Evolutionary conservation across 768 basidiomycete genomes (phyloP).

Genomic region (Boletus coccyginus): DNA sequence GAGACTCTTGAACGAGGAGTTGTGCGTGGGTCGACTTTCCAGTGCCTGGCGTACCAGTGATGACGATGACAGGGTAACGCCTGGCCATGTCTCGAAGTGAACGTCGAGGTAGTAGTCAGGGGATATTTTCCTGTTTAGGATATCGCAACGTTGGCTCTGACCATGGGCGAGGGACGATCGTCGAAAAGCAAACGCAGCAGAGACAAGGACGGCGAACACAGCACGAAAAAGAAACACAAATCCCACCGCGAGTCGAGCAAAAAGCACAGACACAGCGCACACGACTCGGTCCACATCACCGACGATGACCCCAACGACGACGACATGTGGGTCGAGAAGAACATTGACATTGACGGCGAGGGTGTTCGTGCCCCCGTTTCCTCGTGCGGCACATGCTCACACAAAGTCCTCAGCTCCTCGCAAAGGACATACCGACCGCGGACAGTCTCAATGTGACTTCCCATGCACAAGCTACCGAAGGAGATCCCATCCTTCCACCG

Average conservation of each 20-base stretch:
- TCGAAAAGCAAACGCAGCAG: constrained; percentile 27
- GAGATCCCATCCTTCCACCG: constrained; percentile 48
- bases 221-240: constrained; percentile 55
- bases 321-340: constrained; percentile 87
- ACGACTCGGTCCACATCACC: constrained; percentile 39
- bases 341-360: constrained; percentile 75
- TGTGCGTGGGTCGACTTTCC: no score
- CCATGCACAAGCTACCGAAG: constrained; percentile 45
- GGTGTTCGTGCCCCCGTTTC: constrained; percentile 44
- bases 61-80: no score
- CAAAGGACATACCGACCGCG: constrained; percentile 73
- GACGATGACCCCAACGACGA: constrained; percentile 77
- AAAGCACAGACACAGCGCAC: constrained; percentile 34
- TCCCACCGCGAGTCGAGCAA: constrained; percentile 38
- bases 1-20: no score
- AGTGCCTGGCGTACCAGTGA: no score
- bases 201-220: constrained; percentile 43
- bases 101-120: no score
- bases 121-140: no score
- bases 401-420: constrained; percentile 46
- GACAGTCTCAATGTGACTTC: constrained; percentile 70
- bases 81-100: no score
- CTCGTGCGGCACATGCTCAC: constrained; percentile 2
- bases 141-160: neutral
- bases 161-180: constrained; percentile 25